Conservation (phyloP, 129 eudicot species). For the Escallonia herrerae region DNA sequence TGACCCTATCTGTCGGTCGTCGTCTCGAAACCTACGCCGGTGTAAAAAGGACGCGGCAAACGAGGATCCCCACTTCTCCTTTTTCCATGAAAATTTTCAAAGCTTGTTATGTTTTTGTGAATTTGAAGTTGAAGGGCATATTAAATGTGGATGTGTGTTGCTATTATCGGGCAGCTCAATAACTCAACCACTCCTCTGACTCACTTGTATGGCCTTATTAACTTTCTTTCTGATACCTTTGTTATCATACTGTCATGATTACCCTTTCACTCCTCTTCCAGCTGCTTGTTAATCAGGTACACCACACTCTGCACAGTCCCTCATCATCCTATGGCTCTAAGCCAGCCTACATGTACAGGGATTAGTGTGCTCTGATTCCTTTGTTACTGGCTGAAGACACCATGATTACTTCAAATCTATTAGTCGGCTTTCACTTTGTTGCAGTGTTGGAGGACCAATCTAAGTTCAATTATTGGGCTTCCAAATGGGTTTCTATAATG, state of each 20-base stretch:
- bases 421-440: too few relatives aligned
- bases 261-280: not conserved
- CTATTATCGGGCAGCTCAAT: conserved; percentile 1
- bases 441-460: too few relatives aligned
- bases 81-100: not conserved
- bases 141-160: not conserved
- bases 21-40: not conserved
- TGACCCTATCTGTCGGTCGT: conserved; percentile 3
- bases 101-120: too few relatives aligned
- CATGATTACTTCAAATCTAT: too few relatives aligned
- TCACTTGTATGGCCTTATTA: not conserved
- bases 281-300: too few relatives aligned
- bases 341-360: too few relatives aligned
- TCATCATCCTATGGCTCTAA: too few relatives aligned
- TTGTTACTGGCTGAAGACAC: too few relatives aligned
- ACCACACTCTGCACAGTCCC: too few relatives aligned
- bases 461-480: too few relatives aligned
- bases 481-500: too few relatives aligned
- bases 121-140: not conserved
- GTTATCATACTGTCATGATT: not conserved
- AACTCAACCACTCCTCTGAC: conserved; percentile 14
- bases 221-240: not conserved
- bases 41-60: not conserved
- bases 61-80: not conserved
- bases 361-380: too few relatives aligned